Evolutionary conservation across 163 green algal genomes (phyloP), one percentile per base, ranked within the genome.

Genomic region (Botryococcus braunii): DNA sequence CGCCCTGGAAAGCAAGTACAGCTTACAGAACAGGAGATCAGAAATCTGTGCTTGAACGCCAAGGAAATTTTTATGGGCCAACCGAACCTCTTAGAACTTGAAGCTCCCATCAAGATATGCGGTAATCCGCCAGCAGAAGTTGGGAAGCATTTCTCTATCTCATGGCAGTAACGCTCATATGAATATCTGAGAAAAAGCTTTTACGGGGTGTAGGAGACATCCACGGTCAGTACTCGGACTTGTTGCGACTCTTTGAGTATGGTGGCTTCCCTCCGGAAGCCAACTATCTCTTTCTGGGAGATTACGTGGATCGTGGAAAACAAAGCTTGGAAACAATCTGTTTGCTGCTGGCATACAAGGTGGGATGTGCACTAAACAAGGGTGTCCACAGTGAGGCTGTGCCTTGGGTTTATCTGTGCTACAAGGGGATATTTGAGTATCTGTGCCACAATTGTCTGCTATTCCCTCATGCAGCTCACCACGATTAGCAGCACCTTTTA

Each of bases 221-320:
- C 36, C 95, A 99, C 77, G 95, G 95, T 4, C 95, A 99, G 77
- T 99, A 98, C 69, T 95, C 86, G 5, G 95, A 99, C 73, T 73
- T 99, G 47, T 78, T 99, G 67, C 81, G 95, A 25, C 82, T 99
- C 25, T 99, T 99, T 80, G 95, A 99, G 83, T 99, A 99, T 52
- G 94, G 94, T 38, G 92, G 94, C 43, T 98, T 98, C 76, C 95
- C 95, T 2, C 94, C 95, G 23, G 95, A 98, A 77, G 93, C 93
- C 27, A 99, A 99, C 80, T 99, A 99, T 76, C 82, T 99, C 9
- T 99, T 99, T 67, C 77, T 99, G 47, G 95, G 95, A 3, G 95
- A 99, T 78, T 99, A 99, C 70, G 95, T 99, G 39, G 95, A 99
- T 79, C 81, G 95, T 5, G 95, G 95, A 5, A 99, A 99, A 88